These are phyloP conservation scores for Zygoascus sp. DNA, from an alignment of 1,139 yeast species.

Conservation along the genomic window DNA sequence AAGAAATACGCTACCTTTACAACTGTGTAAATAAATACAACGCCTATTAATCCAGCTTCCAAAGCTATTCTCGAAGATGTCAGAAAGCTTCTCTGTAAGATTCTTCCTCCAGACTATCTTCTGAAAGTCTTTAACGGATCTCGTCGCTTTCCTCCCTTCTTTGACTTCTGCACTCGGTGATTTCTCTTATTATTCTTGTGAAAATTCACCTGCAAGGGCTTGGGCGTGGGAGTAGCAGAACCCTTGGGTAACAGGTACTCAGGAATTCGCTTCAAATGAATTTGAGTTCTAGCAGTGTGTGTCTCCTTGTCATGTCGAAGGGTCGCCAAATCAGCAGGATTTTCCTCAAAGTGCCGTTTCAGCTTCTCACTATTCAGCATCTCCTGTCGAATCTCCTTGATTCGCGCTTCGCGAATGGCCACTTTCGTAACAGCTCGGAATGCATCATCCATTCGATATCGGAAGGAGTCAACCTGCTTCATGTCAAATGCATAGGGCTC, in stretches of 20 bases:
- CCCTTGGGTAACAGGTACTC: conserved; percentile 80
- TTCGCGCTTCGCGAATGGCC: conserved; percentile 89
- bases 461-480: conserved; percentile 90
- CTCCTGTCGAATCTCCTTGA: conserved; percentile 84
- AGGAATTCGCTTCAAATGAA: conserved; percentile 88
- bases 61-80: too few species aligned
- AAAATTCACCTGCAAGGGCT: conserved; percentile 26
- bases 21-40: conserved; percentile 3
- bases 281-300: conserved; percentile 77
- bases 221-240: conserved; percentile 32
- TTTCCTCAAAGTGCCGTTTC: conserved; percentile 93
- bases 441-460: conserved; percentile 96
- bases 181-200: conserved; percentile 40
- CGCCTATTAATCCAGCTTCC: not conserved
- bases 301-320: conserved; percentile 89
- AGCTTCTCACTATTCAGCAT: conserved; percentile 83
- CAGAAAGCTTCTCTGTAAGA: too few species aligned
- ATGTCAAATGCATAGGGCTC: conserved; percentile 84
- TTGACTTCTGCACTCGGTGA: conserved; percentile 12
- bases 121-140: conserved; percentile 71
- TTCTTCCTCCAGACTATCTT: too few species aligned
- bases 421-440: conserved; percentile 90
- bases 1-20: conserved; percentile 23
- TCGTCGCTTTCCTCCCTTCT: conserved; percentile 34
- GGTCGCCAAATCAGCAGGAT: conserved; percentile 88